Percentiles rank a stretch among this genome's conserved stretches.
phyloP scores from a whole-genome alignment of 371 early-diverging fungal species.

The Mortierella sp. region DNA sequence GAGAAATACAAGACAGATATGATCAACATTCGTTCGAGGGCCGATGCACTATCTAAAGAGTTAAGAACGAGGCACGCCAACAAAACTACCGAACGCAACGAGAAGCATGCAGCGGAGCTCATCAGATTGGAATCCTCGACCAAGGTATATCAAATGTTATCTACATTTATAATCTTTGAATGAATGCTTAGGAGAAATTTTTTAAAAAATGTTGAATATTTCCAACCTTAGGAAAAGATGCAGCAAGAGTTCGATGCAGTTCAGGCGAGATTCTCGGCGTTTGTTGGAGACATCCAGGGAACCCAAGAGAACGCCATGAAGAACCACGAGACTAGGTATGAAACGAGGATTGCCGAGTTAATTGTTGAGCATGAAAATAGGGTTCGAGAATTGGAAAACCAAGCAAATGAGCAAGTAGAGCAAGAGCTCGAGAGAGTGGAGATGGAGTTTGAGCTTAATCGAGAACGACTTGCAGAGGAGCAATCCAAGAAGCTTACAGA shows the following conservation, averaged over 20 bases:
- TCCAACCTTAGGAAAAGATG: conserved; percentile 21
- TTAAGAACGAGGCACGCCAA: conserved; percentile 18
- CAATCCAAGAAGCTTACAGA: conserved; percentile 12
- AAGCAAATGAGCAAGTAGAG: conserved; percentile 44
- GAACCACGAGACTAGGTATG: conserved; percentile 30
- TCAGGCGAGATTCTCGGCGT: conserved; percentile 30
- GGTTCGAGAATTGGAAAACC: conserved; percentile 44
- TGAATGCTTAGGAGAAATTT: background rate
- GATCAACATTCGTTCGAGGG: conserved; percentile 9
- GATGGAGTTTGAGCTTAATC: conserved; percentile 41
- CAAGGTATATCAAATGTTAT: conserved; percentile 16
- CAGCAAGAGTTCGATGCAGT: conserved; percentile 37
- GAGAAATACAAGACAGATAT: conserved; percentile 19
- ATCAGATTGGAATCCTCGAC: conserved; percentile 7
- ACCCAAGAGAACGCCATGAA: conserved; percentile 27
- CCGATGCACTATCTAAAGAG: background rate
- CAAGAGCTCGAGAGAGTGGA: conserved; percentile 45
- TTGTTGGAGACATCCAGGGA: conserved; percentile 40
- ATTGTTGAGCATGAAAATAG: conserved; percentile 51
- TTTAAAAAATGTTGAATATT: too few species aligned
- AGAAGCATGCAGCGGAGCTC: conserved; percentile 29
- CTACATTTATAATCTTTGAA: background rate
- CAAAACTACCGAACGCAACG: conserved; percentile 5
- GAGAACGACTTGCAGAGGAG: conserved; percentile 18
- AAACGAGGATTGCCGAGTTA: conserved; percentile 48